These are phyloP conservation scores for Cryptosporidium baileyi DNA, from an alignment of 169 alveolate genomes.

Conservation along the genomic window DNA sequence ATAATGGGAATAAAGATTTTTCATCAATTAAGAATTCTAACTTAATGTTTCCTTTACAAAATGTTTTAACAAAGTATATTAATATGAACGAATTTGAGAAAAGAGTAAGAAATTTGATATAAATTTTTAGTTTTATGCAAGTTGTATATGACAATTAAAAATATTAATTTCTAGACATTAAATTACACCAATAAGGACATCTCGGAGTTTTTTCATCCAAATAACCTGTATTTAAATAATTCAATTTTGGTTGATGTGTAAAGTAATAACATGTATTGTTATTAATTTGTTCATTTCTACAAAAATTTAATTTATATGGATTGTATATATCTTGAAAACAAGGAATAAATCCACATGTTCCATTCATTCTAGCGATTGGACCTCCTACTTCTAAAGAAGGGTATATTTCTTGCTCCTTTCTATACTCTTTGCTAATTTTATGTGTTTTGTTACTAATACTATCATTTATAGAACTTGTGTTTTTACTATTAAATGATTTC, in stretches of 20 bases:
- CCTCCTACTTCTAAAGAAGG: slow-evolving; percentile 63
- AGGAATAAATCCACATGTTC: slow-evolving; percentile 1
- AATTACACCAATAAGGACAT: slow-evolving; percentile 50
- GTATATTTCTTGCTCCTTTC: background rate
- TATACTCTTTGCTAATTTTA: background rate
- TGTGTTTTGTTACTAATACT: background rate
- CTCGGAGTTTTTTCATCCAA: slow-evolving; percentile 10
- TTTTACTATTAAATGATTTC: background rate
- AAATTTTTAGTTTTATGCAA: too few relatives aligned
- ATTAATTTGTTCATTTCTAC: background rate
- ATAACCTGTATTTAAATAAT: too few relatives aligned
- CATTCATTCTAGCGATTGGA: slow-evolving; percentile 54
- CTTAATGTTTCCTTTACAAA: background rate
- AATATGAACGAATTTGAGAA: slow-evolving; percentile 17
- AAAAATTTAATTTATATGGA: background rate
- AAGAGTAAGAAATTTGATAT: background rate
- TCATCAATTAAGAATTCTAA: background rate
- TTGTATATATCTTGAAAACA: slow-evolving; percentile 7
- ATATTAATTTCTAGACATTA: background rate
- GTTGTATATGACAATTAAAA: background rate
- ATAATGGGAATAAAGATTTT: background rate
- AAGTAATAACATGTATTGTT: too few relatives aligned
- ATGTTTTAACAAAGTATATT: background rate
- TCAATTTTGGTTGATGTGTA: too few relatives aligned
- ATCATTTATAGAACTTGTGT: background rate